A percentile compares a stretch with the other conserved stretches of the same genome.
Evolutionary conservation across 1,284 basidiomycete genomes (phyloP).

Genomic region (Coniferiporia sulphurascens): DNA sequence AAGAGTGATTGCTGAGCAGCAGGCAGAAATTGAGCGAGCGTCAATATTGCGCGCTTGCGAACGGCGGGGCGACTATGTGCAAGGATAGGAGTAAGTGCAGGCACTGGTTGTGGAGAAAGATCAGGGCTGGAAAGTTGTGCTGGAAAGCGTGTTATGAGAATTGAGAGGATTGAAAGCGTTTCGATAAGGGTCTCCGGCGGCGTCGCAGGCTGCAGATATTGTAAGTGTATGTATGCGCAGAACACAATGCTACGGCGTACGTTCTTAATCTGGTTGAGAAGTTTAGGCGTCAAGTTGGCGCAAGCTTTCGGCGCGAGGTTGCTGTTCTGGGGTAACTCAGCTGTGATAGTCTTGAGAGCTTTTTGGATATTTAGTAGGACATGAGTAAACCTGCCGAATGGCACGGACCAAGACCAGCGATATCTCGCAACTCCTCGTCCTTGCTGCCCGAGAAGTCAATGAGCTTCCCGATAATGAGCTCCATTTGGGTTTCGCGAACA

Average conservation of each 20-base stretch:
- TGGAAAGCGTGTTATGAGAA: slow-evolving; percentile 86
- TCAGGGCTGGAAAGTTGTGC: slow-evolving; percentile 42
- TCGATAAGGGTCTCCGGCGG: slow-evolving; percentile 86
- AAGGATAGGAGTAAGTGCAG: slow-evolving; percentile 73
- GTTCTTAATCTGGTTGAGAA: slow-evolving; percentile 72
- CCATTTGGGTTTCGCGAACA: slow-evolving; percentile 78
- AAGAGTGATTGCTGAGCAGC: slow-evolving; percentile 57
- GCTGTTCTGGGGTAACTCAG: slow-evolving; percentile 79
- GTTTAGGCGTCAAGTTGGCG: slow-evolving; percentile 80
- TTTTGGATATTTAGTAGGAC: slow-evolving; percentile 8
- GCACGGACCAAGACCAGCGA: slow-evolving; percentile 81
- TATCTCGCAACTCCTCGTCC: slow-evolving; percentile 89
- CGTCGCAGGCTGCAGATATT: slow-evolving; percentile 48
- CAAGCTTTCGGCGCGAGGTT: slow-evolving; percentile 78
- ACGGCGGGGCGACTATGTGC: slow-evolving; percentile 76
- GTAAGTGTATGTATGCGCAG: neutral
- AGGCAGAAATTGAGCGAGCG: slow-evolving; percentile 77
- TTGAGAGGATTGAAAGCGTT: slow-evolving; percentile 86
- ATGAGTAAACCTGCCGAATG: slow-evolving; percentile 5
- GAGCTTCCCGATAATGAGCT: slow-evolving; percentile 81
- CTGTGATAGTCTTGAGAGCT: slow-evolving; percentile 94
- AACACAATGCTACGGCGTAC: slow-evolving; percentile 40
- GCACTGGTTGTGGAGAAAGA: slow-evolving; percentile 53
- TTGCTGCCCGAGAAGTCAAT: slow-evolving; percentile 80
- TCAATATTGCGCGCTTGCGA: slow-evolving; percentile 85